These are phyloP conservation scores for Anthostomella pinea DNA, from an alignment of 2,329 filamentous ascomycete genomes.

Conservation along the genomic window DNA sequence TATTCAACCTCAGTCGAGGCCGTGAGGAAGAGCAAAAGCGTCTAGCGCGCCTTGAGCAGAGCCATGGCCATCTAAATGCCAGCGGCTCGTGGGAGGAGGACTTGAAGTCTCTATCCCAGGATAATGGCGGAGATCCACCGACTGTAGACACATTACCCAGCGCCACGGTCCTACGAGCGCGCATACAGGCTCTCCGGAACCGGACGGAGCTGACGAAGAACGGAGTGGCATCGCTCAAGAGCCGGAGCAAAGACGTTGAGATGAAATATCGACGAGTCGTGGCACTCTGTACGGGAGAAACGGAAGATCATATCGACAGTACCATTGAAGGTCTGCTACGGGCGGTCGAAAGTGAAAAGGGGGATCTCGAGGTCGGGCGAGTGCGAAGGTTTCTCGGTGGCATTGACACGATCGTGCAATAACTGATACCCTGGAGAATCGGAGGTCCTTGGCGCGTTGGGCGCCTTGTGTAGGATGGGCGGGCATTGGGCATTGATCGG, in stretches of 20 bases:
- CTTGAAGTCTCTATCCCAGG: slow-evolving; percentile 43
- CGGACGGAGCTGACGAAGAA: slow-evolving; percentile 67
- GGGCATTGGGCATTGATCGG: too few species aligned
- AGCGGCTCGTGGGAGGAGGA: slow-evolving; percentile 55
- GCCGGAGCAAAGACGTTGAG: slow-evolving; percentile 79
- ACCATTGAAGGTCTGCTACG: slow-evolving; percentile 76
- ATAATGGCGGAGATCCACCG: too few species aligned
- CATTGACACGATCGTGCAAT: slow-evolving; percentile 62
- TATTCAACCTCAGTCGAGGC: slow-evolving; percentile 73
- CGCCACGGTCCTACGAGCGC: slow-evolving; percentile 59
- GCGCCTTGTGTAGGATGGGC: too few species aligned
- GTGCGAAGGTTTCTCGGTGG: slow-evolving; percentile 77
- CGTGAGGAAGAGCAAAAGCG: slow-evolving; percentile 65
- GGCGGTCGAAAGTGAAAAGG: slow-evolving; percentile 84
- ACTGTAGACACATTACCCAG: too few species aligned
- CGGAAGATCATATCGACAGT: slow-evolving; percentile 75
- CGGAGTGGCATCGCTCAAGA: slow-evolving; percentile 68
- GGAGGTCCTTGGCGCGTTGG: too few species aligned
- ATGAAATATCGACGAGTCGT: slow-evolving; percentile 87
- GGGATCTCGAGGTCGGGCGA: slow-evolving; percentile 71
- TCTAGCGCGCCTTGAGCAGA: slow-evolving; percentile 46
- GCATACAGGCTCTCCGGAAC: slow-evolving; percentile 66
- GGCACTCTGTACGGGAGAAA: slow-evolving; percentile 77
- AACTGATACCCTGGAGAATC: slow-evolving; percentile 10
- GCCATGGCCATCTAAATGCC: slow-evolving; percentile 42